These are phyloP conservation scores for Neolentinus lepideus DNA, from an alignment of 1,284 basidiomycete species.

Conservation along the genomic window DNA sequence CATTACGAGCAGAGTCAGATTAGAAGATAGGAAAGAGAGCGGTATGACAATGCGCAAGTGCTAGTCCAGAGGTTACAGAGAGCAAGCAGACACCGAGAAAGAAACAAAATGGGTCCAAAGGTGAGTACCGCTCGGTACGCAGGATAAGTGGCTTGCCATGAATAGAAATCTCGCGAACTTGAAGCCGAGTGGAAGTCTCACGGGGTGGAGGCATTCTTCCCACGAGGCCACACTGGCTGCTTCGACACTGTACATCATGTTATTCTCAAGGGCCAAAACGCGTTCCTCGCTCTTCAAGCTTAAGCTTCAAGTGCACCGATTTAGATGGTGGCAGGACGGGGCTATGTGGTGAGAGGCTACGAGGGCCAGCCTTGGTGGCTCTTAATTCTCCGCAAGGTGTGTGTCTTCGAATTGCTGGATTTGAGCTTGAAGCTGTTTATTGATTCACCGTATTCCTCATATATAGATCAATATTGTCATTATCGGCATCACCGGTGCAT, in stretches of 20 bases:
- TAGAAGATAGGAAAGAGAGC: not conserved
- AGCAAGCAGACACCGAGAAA: not conserved
- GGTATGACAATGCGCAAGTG: not conserved
- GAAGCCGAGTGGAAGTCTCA: not conserved
- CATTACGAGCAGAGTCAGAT: slow-evolving; percentile 7
- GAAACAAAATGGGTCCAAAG: not conserved
- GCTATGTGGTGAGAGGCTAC: not conserved
- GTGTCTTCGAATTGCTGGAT: not conserved
- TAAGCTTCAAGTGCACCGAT: not conserved
- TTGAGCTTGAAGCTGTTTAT: not conserved
- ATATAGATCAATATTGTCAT: slow-evolving; percentile 33
- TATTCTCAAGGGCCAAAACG: not conserved
- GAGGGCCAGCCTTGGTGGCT: not conserved
- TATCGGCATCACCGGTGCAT: slow-evolving; percentile 46
- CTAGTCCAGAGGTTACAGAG: not conserved
- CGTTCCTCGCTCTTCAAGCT: not conserved
- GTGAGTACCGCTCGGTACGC: not conserved
- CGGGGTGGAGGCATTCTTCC: not conserved
- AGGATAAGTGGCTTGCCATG: not conserved
- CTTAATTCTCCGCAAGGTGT: not conserved
- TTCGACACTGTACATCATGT: not conserved
- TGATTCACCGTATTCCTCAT: not conserved
- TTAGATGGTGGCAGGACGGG: not conserved
- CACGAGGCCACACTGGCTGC: not conserved
- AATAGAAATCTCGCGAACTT: not conserved